phyloP scores from a whole-genome alignment of 306 rosid genomes.

The Ormosia semicastrata region DNA sequence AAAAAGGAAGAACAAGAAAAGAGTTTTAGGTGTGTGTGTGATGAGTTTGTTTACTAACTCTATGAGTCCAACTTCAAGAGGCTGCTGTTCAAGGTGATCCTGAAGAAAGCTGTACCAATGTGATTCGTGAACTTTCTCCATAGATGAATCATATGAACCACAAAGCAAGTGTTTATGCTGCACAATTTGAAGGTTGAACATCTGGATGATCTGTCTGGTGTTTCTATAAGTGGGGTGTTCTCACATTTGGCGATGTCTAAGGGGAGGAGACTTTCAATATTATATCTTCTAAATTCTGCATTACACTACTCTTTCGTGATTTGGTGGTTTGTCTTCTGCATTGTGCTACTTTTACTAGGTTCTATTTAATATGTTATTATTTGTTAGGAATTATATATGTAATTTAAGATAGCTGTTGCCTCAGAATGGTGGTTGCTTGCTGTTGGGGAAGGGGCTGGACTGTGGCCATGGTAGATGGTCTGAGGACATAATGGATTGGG shows the following conservation, averaged over 20 bases:
- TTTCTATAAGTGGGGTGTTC: slow-evolving; percentile 92
- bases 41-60: too few relatives aligned
- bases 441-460: too few relatives aligned
- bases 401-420: too few relatives aligned
- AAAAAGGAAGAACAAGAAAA: too few relatives aligned
- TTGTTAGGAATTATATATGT: too few relatives aligned
- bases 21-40: too few relatives aligned
- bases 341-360: too few relatives aligned
- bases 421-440: too few relatives aligned
- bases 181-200: slow-evolving; percentile 44
- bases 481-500: too few relatives aligned
- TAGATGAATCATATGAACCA: slow-evolving; percentile 63
- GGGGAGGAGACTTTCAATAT: slow-evolving; percentile 60
- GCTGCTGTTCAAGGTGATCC: slow-evolving; percentile 71
- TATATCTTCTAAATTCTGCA: neutral
- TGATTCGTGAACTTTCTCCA: slow-evolving; percentile 87
- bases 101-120: slow-evolving; percentile 80
- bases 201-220: slow-evolving; percentile 82
- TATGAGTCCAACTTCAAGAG: slow-evolving; percentile 84
- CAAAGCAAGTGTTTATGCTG: slow-evolving; percentile 43
- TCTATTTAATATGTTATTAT: too few relatives aligned
- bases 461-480: too few relatives aligned
- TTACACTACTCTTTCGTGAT: neutral
- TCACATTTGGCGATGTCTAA: slow-evolving; percentile 93
- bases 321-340: too few relatives aligned